Evolutionary conservation across 2,329 filamentous ascomycete genomes (phyloP), one percentile per base, ranked within the genome.

Genomic region (Cryphonectria carpinicola): DNA sequence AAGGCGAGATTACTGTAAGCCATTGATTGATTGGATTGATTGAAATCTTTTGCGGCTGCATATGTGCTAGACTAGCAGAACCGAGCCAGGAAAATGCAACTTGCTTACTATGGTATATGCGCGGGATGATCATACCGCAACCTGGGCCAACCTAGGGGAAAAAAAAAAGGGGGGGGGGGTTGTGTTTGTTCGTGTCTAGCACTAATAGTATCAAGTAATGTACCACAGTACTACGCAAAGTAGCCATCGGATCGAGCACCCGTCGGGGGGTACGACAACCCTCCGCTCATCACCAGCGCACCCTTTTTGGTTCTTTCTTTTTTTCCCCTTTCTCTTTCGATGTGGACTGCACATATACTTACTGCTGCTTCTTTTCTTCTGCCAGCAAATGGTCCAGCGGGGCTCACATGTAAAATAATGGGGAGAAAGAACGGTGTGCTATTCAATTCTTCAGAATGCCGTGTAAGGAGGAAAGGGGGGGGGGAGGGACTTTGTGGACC

Each of bases 191-290:
- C 6, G 5, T 49, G 43, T 22, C 43, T 49, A 46, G 46, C 22
- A 49, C 46, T n/a, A 49, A 49, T 49, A 49, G 46, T 49, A 49
- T 49, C 17, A 22, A 49, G 19, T 8, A 19, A 22, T 22, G 46
- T 49, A 49, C 46, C 46, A 19, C 22, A 49, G 46, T 49, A n/a
- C 19, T 49, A 11, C n/a, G 6, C 46, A n/a, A 22, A 0, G 22
- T 8, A 32, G 11, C 43, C 63, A 65, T 65, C 63, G 63, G 63
- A 65, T 65, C 63, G 17, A 65, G 63, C 63, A 65, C 63, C 63
- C 14, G 63, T 3, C 62, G 6, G 10, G 28, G 37, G n/a, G 10
- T 46, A 19, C 13, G n/a, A 28, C 11, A 32, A 32, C 22, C 25
- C n/a, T 8, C 25, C n/a, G 4, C 41, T 39, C 35, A 25, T 5